phyloP scores from a whole-genome alignment of 78 protist species.

The Creolimax fragrantissima region DNA sequence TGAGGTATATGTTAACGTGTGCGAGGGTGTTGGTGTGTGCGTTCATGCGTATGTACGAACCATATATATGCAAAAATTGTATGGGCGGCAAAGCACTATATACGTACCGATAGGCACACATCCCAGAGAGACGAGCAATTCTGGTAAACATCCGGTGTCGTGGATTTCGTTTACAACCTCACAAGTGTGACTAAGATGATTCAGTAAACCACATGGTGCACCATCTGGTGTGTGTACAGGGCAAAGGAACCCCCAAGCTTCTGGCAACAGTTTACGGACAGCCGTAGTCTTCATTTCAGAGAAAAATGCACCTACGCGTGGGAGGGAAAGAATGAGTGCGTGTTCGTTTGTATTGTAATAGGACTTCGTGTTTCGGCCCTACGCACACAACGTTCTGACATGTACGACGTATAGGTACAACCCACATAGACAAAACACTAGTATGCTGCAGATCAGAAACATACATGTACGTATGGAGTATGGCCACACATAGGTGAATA shows the following conservation, averaged over 20 bases:
- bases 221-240: slow-evolving; percentile 99
- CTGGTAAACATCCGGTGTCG: background rate
- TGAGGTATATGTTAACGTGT: background rate
- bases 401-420: too few relatives aligned
- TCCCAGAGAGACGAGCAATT: background rate
- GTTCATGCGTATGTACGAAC: background rate
- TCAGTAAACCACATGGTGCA: slow-evolving; percentile 96
- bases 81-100: background rate
- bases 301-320: slow-evolving; percentile 84
- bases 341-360: too few relatives aligned
- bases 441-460: too few relatives aligned
- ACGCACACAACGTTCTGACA: too few relatives aligned
- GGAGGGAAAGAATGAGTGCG: too few relatives aligned
- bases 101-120: background rate
- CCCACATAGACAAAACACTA: too few relatives aligned
- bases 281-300: slow-evolving; percentile 84
- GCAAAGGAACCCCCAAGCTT: slow-evolving; percentile 96
- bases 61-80: background rate
- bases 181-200: slow-evolving; percentile 69
- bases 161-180: background rate
- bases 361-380: too few relatives aligned
- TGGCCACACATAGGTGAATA: too few relatives aligned
- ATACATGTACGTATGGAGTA: too few relatives aligned
- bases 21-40: background rate
- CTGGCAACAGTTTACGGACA: slow-evolving; percentile 91